Base-by-base conservation (phyloP, 2,329 filamentous ascomycete genomes). In the Botrytis tulipae region DNA sequence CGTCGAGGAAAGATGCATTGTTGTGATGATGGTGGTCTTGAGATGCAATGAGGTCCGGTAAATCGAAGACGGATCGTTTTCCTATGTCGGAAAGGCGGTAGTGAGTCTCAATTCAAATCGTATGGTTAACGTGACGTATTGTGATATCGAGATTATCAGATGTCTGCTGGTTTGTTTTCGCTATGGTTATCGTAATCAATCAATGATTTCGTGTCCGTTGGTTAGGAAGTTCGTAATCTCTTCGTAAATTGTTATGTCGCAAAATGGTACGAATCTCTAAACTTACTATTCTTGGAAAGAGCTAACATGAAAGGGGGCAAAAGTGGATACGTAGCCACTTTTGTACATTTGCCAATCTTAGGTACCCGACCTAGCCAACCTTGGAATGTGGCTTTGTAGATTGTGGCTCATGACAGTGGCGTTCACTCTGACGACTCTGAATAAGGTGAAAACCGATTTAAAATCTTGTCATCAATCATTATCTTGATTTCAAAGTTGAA, bases 191-290 rank as follows among this genome's bases (percentile, higher is more conserved):
- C 44, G 35, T 68, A 32, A 29, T 22, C 8, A 54, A 10, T 68
- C 25, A n/a, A 68, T 68, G 40, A 40, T 42, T 32, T 46, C 25
- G 70, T 57, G 51, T 72, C n/a, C 22, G 70, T 66, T 66, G 18
- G n/a, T 72, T 67, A 18, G 22, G 46, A 22, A 61, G 22, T 57
- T 65, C n/a, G 48, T 42, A 54, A 42, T 46, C 37, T 68, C 63
- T 32, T 16, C 16, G 32, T 66, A 51, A 54, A 51, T 67, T 67
- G 44, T 67, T 51, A n/a, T 37, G 63, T 67, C 44, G 63, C 44
- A 51, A 66, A 48, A 51, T 51, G 22, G 63, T 67, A 37, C 5
- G 46, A 16, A 29, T 51, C 51, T 51, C 16, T 57, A 57, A 42
- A 32, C n/a, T 32, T 35, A 35, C 35, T 32, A 32, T 69, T 69